A percentile compares a stretch with the other conserved stretches of the same genome.
Conservation (phyloP, 805 yeast genomes). For the Saccharomycopsis babjevae region DNA sequence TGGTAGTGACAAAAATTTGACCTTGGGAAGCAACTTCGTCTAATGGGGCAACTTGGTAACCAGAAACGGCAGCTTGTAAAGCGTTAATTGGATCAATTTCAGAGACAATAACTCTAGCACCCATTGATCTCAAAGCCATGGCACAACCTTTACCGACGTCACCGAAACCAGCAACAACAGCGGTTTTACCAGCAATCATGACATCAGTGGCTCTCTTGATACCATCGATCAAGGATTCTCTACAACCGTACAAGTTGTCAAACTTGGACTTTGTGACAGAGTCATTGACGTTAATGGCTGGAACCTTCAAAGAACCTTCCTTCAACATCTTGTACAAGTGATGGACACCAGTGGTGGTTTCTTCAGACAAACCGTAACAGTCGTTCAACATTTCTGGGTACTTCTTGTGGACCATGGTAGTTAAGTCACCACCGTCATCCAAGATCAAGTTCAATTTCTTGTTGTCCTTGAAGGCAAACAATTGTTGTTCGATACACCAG, state of each 20-base stretch:
- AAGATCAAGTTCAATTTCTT: constrained; percentile 92
- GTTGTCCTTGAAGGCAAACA: constrained; percentile 93
- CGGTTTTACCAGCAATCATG: constrained; percentile 98
- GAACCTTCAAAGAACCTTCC: constrained; percentile 85
- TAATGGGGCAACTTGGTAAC: constrained; percentile 94
- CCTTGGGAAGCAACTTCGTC: constrained; percentile 87
- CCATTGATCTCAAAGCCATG: constrained; percentile 97
- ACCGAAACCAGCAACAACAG: constrained; percentile 99
- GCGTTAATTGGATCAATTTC: constrained; percentile 99
- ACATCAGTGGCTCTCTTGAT: constrained; percentile 99
- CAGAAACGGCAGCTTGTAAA: constrained; percentile 97
- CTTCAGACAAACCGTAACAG: constrained; percentile 96
- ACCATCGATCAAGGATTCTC: constrained; percentile 98
- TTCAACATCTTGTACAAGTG: constrained; percentile 93
- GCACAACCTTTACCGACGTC: constrained; percentile 99
- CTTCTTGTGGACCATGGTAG: constrained; percentile 92
- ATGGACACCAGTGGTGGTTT: constrained; percentile 99
- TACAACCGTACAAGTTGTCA: constrained; percentile 98
- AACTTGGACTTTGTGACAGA: constrained; percentile 98
- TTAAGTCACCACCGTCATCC: constrained; percentile 99
- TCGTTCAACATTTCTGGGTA: constrained; percentile 94
- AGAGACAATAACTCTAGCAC: constrained; percentile 95
- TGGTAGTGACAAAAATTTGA: constrained; percentile 97
- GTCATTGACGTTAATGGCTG: constrained; percentile 98
- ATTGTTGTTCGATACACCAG: constrained; percentile 99